Percentiles rank a stretch among this genome's conserved stretches.
Evolutionary conservation across 345 rosid genomes (phyloP).

Genomic region (Xanthoceras sorbifolium): DNA sequence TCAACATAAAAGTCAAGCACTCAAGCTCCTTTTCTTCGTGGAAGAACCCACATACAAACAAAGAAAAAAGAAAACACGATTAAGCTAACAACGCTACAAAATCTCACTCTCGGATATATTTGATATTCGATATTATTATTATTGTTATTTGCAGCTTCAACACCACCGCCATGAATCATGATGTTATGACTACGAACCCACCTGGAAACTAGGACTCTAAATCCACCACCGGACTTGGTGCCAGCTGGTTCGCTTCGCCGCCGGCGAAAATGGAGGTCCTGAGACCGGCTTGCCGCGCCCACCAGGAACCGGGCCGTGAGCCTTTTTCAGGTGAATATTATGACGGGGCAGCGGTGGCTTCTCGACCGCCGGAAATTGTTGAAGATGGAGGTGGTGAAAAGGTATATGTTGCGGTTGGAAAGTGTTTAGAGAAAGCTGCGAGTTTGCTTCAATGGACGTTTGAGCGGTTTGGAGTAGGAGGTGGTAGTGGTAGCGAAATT

Average conservation of each 20-base stretch:
- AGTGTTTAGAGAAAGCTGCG: conserved; percentile 44
- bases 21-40: background rate
- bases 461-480: conserved; percentile 26
- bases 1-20: conserved; percentile 30
- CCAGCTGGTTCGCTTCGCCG: background rate
- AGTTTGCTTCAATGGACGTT: conserved; percentile 54
- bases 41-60: too few species aligned
- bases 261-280: conserved; percentile 39
- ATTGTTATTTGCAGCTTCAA: background rate
- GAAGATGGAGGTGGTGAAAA: conserved; percentile 37
- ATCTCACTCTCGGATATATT: background rate
- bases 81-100: background rate
- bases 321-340: too few species aligned
- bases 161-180: background rate
- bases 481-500: conserved; percentile 33
- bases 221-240: background rate
- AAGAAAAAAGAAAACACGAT: too few species aligned
- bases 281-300: conserved; percentile 29
- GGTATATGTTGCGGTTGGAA: conserved; percentile 67
- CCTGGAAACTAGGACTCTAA: background rate
- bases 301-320: conserved; percentile 16
- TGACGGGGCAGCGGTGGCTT: conserved; percentile 5
- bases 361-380: conserved; percentile 32
- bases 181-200: background rate
- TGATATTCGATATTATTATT: background rate